phyloP scores from a whole-genome alignment of 129 eudicot genomes.

The Centaurea solstitialis region DNA sequence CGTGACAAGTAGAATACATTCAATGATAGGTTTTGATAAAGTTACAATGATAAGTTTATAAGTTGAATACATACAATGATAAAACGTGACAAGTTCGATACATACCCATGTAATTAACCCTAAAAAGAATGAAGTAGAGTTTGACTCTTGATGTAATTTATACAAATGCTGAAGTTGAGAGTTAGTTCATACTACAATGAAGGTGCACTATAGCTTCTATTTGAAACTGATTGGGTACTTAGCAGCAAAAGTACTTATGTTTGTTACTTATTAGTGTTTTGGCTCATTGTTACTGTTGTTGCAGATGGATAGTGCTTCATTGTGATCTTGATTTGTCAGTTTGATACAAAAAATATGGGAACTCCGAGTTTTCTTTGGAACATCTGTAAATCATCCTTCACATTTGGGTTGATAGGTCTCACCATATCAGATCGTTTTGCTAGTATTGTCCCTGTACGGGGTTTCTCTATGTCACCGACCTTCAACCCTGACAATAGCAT shows the following conservation, averaged over 20 bases:
- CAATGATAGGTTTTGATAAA: too few species aligned
- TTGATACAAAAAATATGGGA: conserved; percentile 42
- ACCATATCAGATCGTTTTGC: conserved; percentile 79
- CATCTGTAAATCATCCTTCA: conserved; percentile 57
- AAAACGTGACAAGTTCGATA: too few species aligned
- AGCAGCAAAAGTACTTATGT: background rate
- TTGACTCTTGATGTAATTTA: background rate
- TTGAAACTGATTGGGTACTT: background rate
- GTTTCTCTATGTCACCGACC: conserved; percentile 88
- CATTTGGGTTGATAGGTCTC: conserved; percentile 70
- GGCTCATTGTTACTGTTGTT: conserved; percentile 6
- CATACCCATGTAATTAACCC: too few species aligned
- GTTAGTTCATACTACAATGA: background rate
- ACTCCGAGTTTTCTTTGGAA: conserved; percentile 45
- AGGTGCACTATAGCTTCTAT: background rate
- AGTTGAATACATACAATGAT: too few species aligned
- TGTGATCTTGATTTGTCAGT: conserved; percentile 15
- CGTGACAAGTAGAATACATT: too few species aligned
- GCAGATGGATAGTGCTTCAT: conserved; percentile 38
- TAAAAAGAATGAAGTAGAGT: background rate
- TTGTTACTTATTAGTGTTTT: background rate
- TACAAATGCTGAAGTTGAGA: background rate
- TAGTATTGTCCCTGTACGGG: conserved; percentile 70
- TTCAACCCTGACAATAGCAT: conserved; percentile 57
- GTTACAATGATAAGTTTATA: too few species aligned